These are phyloP conservation scores for Pseudogymnoascus sp. DNA, from an alignment of 2,329 filamentous ascomycete genomes.

Conservation along the genomic window DNA sequence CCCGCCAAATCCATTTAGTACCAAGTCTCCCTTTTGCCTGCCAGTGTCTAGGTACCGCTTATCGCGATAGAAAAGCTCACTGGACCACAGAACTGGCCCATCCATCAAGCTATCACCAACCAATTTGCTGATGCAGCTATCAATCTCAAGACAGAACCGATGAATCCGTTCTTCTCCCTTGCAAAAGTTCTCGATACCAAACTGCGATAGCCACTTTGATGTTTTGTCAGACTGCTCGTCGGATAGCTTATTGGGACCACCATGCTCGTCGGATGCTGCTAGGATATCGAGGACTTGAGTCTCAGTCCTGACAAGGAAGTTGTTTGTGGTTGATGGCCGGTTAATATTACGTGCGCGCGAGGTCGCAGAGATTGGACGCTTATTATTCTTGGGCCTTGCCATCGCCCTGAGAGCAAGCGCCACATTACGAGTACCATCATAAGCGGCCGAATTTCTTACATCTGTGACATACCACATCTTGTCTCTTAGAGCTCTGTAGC, in stretches of 20 bases:
- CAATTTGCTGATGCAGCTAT: slow-evolving; percentile 76
- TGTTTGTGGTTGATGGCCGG: slow-evolving; percentile 30
- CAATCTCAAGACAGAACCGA: slow-evolving; percentile 83
- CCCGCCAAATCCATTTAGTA: slow-evolving; percentile 39
- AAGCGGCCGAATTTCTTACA: slow-evolving; percentile 80
- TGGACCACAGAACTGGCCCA: slow-evolving; percentile 85
- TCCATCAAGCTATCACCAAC: slow-evolving; percentile 79
- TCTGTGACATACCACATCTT: slow-evolving; percentile 99
- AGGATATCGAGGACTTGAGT: slow-evolving; percentile 82
- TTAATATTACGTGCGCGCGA: slow-evolving; percentile 32
- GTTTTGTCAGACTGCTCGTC: slow-evolving; percentile 90
- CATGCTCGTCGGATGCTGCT: slow-evolving; percentile 73
- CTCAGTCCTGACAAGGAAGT: slow-evolving; percentile 72
- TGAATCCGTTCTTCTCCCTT: slow-evolving; percentile 92
- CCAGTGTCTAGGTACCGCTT: slow-evolving; percentile 46
- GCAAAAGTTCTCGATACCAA: slow-evolving; percentile 86
- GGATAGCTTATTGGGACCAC: slow-evolving; percentile 90
- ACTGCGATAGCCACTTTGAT: slow-evolving; percentile 70
- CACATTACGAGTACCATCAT: slow-evolving; percentile 80
- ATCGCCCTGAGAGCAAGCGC: slow-evolving; percentile 86
- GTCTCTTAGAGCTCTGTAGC: slow-evolving; percentile 69
- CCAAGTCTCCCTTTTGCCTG: slow-evolving; percentile 41
- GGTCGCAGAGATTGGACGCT: slow-evolving; percentile 23
- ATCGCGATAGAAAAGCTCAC: slow-evolving; percentile 77
- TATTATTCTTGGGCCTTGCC: slow-evolving; percentile 53